Percentiles rank a stretch among this genome's conserved stretches.
phyloP scores from a whole-genome alignment of 2,329 filamentous ascomycete species.

The Thelonectria olida region DNA sequence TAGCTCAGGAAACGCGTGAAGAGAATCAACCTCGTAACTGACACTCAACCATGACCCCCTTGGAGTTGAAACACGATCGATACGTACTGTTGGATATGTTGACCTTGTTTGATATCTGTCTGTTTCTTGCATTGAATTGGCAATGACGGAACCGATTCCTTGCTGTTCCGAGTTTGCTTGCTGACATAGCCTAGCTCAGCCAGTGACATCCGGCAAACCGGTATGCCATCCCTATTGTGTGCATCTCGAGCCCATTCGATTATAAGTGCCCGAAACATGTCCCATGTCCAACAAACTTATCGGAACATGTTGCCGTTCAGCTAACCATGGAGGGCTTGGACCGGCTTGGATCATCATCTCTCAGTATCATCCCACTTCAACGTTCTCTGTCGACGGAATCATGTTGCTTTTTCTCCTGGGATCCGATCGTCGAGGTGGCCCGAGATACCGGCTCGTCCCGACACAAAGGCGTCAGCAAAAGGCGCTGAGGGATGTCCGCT shows the following conservation, averaged over 20 bases:
- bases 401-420: neutral
- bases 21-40: neutral
- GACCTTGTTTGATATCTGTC: neutral
- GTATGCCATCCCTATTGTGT: neutral
- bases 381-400: neutral
- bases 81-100: neutral
- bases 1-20: neutral
- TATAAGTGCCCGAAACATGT: neutral
- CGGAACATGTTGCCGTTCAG: neutral
- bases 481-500: neutral
- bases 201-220: neutral
- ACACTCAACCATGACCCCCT: neutral
- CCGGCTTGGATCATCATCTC: neutral
- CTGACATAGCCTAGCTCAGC: neutral
- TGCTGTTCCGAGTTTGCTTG: neutral
- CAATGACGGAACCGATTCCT: neutral
- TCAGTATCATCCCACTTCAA: neutral
- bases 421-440: neutral
- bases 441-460: neutral
- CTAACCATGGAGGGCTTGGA: neutral
- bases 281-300: neutral
- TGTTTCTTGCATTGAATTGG: neutral
- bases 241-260: neutral
- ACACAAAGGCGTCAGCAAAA: neutral
- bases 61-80: neutral